phyloP scores from a whole-genome alignment of 768 basidiomycete species.

The Mycena latifolia region DNA sequence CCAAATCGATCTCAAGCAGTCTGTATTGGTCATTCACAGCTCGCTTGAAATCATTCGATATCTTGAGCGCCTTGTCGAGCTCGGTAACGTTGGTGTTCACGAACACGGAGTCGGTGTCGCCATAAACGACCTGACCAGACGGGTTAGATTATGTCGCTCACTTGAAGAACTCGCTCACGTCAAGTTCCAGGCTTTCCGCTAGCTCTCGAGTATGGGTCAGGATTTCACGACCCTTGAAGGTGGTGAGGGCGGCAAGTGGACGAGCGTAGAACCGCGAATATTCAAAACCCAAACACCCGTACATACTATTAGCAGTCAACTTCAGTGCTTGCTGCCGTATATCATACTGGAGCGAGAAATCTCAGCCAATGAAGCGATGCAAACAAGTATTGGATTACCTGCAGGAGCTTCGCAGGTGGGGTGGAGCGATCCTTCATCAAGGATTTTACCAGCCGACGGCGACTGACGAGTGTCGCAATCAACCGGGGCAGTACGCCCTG shows the following conservation, averaged over 20 bases:
- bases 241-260: conserved; percentile 96
- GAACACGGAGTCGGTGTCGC: conserved; percentile 99
- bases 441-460: conserved; percentile 90
- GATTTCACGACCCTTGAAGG: conserved; percentile 98
- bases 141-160: background rate
- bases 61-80: conserved; percentile 89
- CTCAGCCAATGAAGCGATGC: conserved; percentile 1
- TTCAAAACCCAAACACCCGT: conserved; percentile 98
- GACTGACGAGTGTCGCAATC: conserved; percentile 94
- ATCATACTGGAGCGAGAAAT: conserved; percentile 73
- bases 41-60: conserved; percentile 94
- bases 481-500: conserved; percentile 97
- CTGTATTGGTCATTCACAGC: conserved; percentile 96
- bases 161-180: conserved; percentile 66
- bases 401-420: conserved; percentile 80
- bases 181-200: conserved; percentile 90
- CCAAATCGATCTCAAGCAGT: conserved; percentile 96
- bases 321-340: conserved; percentile 98
- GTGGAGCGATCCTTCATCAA: conserved; percentile 92
- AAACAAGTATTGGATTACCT: conserved; percentile 61
- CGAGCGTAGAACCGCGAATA: conserved; percentile 97
- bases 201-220: conserved; percentile 93
- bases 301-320: conserved; percentile 99
- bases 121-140: conserved; percentile 89
- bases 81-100: conserved; percentile 96